Percentiles rank a stretch among this genome's conserved stretches.
Evolutionary conservation across 345 rosid species (phyloP).

Genomic region (Camelina hispida): DNA sequence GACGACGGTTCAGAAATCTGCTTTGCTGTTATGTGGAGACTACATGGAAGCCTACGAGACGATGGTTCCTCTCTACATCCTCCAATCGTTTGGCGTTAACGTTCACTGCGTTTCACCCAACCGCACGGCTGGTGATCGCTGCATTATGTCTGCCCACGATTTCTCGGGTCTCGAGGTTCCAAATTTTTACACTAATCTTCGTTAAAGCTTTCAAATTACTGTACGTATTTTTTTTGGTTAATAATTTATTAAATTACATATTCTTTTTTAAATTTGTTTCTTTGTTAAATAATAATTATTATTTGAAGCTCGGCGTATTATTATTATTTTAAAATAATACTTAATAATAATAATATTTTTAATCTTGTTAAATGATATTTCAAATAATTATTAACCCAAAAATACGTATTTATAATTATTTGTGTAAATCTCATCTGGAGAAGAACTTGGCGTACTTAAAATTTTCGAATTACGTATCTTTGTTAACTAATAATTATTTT

Average conservation of each 20-base stretch:
- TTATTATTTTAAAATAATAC: no score
- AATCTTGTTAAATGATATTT: no score
- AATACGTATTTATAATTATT: no score
- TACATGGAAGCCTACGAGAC: slow-evolving; percentile 64
- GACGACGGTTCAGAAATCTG: slow-evolving; percentile 45
- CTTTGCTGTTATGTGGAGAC: slow-evolving; percentile 56
- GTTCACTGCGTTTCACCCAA: slow-evolving; percentile 57
- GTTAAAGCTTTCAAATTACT: neutral
- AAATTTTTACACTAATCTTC: neutral
- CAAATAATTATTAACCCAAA: no score
- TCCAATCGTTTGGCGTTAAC: slow-evolving; percentile 55
- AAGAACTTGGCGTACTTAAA: no score
- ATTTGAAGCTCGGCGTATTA: no score
- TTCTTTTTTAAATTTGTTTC: no score
- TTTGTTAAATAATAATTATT: no score
- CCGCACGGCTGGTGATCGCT: slow-evolving; percentile 49
- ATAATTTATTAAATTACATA: neutral
- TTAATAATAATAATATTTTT: neutral
- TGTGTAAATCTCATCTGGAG: no score
- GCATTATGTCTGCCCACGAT: slow-evolving; percentile 55
- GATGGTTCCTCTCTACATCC: slow-evolving; percentile 49
- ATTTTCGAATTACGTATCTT: no score
- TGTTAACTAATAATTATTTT: neutral
- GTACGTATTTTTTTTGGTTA: no score
- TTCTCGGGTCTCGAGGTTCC: slow-evolving; percentile 54